phyloP scores from a whole-genome alignment of 192 early-diverging fungal genomes.

The Mortierella hygrophila region DNA sequence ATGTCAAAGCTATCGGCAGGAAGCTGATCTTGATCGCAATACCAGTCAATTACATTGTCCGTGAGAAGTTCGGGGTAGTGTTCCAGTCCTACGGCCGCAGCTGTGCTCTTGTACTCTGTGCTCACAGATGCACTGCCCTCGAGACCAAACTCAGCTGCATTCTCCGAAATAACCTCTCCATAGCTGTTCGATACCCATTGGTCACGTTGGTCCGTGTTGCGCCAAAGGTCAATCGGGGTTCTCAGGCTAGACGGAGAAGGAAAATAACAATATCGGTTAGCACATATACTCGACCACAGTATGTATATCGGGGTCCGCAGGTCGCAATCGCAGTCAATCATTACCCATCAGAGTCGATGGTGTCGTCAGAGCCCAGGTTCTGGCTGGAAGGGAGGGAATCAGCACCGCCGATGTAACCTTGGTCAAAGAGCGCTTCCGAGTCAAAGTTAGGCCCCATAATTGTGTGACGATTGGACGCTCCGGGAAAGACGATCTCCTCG shows the following conservation, averaged over 20 bases:
- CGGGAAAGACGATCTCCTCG: neutral
- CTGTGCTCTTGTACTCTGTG: neutral
- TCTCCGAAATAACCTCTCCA: constrained; percentile 16
- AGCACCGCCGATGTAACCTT: neutral
- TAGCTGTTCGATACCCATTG: constrained; percentile 12
- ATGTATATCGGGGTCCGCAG: neutral
- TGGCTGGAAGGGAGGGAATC: constrained; percentile 4
- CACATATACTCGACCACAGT: neutral
- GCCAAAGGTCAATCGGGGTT: constrained; percentile 28
- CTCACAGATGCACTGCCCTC: neutral
- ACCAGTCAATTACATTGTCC: constrained; percentile 7
- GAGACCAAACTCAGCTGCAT: neutral
- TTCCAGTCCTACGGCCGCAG: neutral
- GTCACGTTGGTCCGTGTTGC: constrained; percentile 1
- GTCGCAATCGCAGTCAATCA: neutral
- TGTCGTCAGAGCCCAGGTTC: constrained; percentile 29
- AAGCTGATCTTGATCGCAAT: neutral
- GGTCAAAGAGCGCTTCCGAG: constrained; percentile 24
- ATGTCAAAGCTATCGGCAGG: constrained; percentile 24
- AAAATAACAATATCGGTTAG: neutral
- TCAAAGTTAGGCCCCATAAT: constrained; percentile 14
- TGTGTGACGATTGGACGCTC: neutral
- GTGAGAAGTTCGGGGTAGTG: neutral
- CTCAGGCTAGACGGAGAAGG: constrained; percentile 8
- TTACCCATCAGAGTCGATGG: constrained; percentile 47